A percentile compares a stretch with the other conserved stretches of the same genome.
Conservation (phyloP, 2,329 filamentous ascomycete species). For the Apiospora marii region DNA sequence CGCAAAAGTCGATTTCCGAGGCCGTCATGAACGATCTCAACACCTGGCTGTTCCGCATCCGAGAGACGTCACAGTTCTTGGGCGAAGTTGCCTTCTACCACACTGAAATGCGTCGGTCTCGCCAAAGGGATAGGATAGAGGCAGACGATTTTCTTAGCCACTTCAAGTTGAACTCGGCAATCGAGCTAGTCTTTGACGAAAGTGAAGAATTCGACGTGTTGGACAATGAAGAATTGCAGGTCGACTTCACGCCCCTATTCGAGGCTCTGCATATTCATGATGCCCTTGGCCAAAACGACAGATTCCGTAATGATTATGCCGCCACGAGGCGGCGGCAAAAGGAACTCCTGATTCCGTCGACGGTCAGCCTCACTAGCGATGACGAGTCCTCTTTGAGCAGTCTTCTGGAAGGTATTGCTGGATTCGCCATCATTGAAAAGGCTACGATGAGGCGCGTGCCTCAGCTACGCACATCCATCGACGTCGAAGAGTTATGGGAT, state of each 20-base stretch:
- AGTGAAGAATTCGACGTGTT: slow-evolving; percentile 94
- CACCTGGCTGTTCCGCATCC: slow-evolving; percentile 93
- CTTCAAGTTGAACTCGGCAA: slow-evolving; percentile 94
- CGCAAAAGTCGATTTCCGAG: slow-evolving; percentile 91
- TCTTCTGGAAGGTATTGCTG: slow-evolving; percentile 90
- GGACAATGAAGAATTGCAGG: slow-evolving; percentile 90
- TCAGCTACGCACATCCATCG: slow-evolving; percentile 80
- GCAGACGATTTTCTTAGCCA: slow-evolving; percentile 76
- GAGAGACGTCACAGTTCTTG: slow-evolving; percentile 94
- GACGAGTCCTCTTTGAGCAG: slow-evolving; percentile 88
- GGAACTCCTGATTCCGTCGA: slow-evolving; percentile 81
- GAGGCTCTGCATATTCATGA: slow-evolving; percentile 97
- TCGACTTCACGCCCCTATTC: slow-evolving; percentile 89
- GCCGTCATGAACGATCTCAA: slow-evolving; percentile 97
- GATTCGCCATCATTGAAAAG: slow-evolving; percentile 95
- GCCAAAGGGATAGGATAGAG: slow-evolving; percentile 84
- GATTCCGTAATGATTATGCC: slow-evolving; percentile 91
- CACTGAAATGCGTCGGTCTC: slow-evolving; percentile 83
- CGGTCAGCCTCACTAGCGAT: slow-evolving; percentile 80
- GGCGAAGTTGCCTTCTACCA: slow-evolving; percentile 98
- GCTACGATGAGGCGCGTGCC: slow-evolving; percentile 89
- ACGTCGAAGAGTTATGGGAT: slow-evolving; percentile 98
- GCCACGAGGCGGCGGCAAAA: slow-evolving; percentile 90
- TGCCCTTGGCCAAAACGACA: slow-evolving; percentile 89
- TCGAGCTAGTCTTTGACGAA: slow-evolving; percentile 95